phyloP scores from a whole-genome alignment of 306 rosid species.

The Sophora flavescens region DNA sequence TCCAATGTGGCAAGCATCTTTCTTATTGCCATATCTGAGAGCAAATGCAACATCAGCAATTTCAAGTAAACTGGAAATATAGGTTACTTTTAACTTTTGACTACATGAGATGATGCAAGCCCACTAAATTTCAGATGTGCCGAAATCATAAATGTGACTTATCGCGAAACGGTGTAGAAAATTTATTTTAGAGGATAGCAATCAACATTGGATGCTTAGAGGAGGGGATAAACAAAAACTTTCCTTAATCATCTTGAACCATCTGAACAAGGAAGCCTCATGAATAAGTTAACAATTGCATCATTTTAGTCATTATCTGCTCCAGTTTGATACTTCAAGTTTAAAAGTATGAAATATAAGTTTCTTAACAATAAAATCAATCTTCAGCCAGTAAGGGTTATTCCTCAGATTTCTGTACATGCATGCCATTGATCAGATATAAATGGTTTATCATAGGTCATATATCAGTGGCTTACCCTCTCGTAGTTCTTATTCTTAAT shows the following conservation, averaged over 20 bases:
- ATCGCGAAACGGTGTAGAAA: conserved; percentile 12
- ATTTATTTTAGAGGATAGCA: conserved; percentile 4
- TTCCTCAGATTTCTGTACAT: conserved; percentile 1
- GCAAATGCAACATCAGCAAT: conserved; percentile 43
- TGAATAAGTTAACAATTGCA: background rate
- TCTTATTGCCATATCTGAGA: conserved; percentile 83
- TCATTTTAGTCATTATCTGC: conserved; percentile 23
- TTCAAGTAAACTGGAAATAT: conserved; percentile 29
- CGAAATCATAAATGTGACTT: conserved; percentile 24
- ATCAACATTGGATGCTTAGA: conserved; percentile 5
- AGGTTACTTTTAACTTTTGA: conserved; percentile 46
- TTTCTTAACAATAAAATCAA: background rate
- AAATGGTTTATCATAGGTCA: conserved; percentile 1
- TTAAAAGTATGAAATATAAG: conserved; percentile 12
- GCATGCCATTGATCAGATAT: conserved; percentile 4
- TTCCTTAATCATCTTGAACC: conserved; percentile 18
- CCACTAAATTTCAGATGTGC: conserved; percentile 30
- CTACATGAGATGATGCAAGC: conserved; percentile 16
- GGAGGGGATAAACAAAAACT: background rate
- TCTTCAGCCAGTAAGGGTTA: conserved; percentile 4
- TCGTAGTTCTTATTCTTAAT: conserved; percentile 25
- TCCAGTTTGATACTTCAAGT: conserved; percentile 17
- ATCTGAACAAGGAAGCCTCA: conserved; percentile 28
- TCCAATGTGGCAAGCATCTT: conserved; percentile 95
- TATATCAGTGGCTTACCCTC: background rate